Conservation (phyloP, 768 basidiomycete genomes). For the Melanogaster broomeanus region DNA sequence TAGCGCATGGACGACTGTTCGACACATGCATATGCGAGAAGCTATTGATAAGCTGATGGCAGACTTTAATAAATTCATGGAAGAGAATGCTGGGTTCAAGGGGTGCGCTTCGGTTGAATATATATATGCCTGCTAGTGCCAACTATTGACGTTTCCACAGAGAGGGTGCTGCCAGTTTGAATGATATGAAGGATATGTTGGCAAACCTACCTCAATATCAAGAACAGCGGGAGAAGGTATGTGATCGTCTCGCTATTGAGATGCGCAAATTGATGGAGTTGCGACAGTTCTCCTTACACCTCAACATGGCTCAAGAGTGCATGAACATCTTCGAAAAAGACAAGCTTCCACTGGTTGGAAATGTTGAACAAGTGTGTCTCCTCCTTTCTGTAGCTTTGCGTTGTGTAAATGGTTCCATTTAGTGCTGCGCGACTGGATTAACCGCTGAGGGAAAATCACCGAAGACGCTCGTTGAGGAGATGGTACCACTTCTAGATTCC, state of each 20-base stretch:
- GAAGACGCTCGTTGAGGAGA: slow-evolving; percentile 93
- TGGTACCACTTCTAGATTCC: slow-evolving; percentile 94
- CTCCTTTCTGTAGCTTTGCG: neutral
- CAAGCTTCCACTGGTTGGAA: slow-evolving; percentile 78
- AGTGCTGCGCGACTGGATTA: slow-evolving; percentile 93
- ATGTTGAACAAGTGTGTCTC: slow-evolving; percentile 79
- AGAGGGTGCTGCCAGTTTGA: slow-evolving; percentile 82
- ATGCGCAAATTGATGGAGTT: neutral
- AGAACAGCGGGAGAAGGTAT: slow-evolving; percentile 91
- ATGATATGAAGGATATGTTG: slow-evolving; percentile 99
- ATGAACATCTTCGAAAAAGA: slow-evolving; percentile 92
- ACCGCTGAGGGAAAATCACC: slow-evolving; percentile 94
- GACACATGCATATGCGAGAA: slow-evolving; percentile 99
- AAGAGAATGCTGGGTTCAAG: slow-evolving; percentile 93
- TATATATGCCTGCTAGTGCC: slow-evolving; percentile 1
- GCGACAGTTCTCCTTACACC: slow-evolving; percentile 86
- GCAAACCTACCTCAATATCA: slow-evolving; percentile 93
- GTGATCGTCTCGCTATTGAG: slow-evolving; percentile 5
- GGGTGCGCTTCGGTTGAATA: slow-evolving; percentile 54
- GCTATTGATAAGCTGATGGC: slow-evolving; percentile 96
- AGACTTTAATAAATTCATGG: slow-evolving; percentile 92
- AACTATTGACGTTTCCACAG: slow-evolving; percentile 34
- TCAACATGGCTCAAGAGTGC: slow-evolving; percentile 97
- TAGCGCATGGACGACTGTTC: slow-evolving; percentile 86
- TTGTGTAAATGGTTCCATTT: slow-evolving; percentile 1